phyloP scores from a whole-genome alignment of 257 asterid species.

The Apocynum venetum region DNA sequence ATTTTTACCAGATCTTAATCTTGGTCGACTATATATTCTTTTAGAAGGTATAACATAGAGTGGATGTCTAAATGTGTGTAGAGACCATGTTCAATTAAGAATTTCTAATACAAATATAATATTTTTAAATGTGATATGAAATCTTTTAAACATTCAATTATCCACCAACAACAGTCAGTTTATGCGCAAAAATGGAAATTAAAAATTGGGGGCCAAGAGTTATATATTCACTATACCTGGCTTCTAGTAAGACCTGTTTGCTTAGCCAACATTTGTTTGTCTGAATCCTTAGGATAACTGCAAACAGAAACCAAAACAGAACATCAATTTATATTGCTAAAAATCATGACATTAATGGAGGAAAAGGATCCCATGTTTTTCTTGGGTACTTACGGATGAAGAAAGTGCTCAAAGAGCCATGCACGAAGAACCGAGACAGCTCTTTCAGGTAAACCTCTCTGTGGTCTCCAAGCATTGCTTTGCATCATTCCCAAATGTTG shows the following conservation, averaged over 20 bases:
- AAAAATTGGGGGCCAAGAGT: background rate
- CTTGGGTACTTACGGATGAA: slow-evolving; percentile 53
- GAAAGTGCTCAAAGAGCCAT: slow-evolving; percentile 82
- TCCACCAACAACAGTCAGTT: background rate
- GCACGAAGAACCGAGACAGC: slow-evolving; percentile 81
- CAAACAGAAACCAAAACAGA: background rate
- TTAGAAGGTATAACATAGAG: no score
- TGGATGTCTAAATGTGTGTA: no score
- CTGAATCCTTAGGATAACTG: slow-evolving; percentile 81
- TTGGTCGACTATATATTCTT: no score
- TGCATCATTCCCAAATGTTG: slow-evolving; percentile 65
- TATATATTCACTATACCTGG: slow-evolving; percentile 39
- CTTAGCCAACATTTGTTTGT: slow-evolving; percentile 62
- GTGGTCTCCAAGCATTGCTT: slow-evolving; percentile 69
- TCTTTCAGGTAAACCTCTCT: slow-evolving; percentile 70
- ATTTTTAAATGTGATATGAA: background rate
- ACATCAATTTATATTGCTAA: background rate
- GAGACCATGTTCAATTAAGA: no score
- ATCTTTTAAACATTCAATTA: no score
- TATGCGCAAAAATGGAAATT: background rate
- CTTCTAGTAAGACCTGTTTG: slow-evolving; percentile 83
- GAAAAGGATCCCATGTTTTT: background rate
- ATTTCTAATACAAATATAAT: background rate
- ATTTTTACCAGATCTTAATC: no score
- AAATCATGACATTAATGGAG: background rate